Conservation (phyloP, 305 asterid genomes). For the Solanum chacoense region DNA sequence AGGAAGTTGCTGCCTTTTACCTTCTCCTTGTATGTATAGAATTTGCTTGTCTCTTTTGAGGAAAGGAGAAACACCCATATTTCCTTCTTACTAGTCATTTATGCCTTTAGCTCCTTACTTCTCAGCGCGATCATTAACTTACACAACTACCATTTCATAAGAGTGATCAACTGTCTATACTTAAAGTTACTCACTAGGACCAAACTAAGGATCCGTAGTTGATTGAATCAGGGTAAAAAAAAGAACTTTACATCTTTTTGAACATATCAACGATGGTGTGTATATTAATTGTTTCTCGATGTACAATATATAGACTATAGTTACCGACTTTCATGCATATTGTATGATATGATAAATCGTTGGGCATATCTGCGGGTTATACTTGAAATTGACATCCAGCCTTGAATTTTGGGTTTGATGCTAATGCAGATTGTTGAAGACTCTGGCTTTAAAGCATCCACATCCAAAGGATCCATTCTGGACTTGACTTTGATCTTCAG, state of each 20-base stretch:
- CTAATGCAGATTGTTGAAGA: not conserved
- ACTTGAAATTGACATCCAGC: not conserved
- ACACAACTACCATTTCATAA: not conserved
- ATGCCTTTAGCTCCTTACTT: not conserved
- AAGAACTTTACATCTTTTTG: not conserved
- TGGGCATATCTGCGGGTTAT: not conserved
- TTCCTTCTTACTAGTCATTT: not conserved
- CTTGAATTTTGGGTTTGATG: not conserved
- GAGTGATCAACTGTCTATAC: not conserved
- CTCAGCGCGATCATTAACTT: not conserved
- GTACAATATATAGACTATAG: not conserved
- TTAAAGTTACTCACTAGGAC: not conserved
- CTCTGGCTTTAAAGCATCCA: conserved; percentile 30
- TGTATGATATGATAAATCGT: not conserved
- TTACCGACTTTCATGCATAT: not conserved
- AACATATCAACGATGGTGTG: not conserved
- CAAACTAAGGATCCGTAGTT: not conserved
- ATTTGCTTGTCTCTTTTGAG: not conserved
- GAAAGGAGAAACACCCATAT: not conserved
- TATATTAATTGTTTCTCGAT: not conserved
- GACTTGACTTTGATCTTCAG: not conserved
- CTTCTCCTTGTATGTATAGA: not conserved
- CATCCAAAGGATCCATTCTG: conserved; percentile 2
- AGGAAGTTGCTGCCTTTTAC: not conserved
- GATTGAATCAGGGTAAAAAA: not conserved